A percentile compares a stretch with the other conserved stretches of the same genome.
phyloP scores from a whole-genome alignment of 2,329 filamentous ascomycete species.

The Emericellopsis atlantica region DNA sequence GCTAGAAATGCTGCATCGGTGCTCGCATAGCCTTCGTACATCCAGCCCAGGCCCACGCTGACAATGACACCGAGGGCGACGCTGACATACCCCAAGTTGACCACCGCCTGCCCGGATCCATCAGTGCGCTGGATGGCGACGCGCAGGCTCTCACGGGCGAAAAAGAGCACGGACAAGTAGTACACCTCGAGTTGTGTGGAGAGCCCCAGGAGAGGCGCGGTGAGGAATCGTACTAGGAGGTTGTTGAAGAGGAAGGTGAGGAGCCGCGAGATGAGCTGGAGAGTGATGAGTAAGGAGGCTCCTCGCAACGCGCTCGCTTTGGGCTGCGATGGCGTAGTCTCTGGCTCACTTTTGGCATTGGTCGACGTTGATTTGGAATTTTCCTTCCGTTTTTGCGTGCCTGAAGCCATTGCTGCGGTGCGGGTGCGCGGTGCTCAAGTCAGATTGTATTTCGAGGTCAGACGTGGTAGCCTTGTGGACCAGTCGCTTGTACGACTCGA shows the following conservation, averaged over 20 bases:
- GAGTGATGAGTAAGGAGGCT: slow-evolving; percentile 73
- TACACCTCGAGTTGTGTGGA: slow-evolving; percentile 88
- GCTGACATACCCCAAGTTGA: slow-evolving; percentile 81
- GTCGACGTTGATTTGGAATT: too few species aligned
- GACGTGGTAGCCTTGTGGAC: too few species aligned
- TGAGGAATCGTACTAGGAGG: slow-evolving; percentile 74
- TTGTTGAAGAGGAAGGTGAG: slow-evolving; percentile 91
- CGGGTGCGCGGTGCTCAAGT: too few species aligned
- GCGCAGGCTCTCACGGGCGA: slow-evolving; percentile 80
- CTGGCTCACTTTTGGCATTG: too few species aligned
- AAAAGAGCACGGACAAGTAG: slow-evolving; percentile 86
- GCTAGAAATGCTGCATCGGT: neutral
- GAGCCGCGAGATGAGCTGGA: slow-evolving; percentile 78
- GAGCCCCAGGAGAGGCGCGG: slow-evolving; percentile 71
- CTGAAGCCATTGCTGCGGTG: too few species aligned
- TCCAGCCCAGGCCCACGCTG: slow-evolving; percentile 48
- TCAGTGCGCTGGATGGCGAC: slow-evolving; percentile 77
- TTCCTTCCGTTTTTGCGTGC: too few species aligned
- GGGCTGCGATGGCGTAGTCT: too few species aligned
- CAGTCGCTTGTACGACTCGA: too few species aligned
- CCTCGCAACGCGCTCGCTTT: slow-evolving; percentile 40
- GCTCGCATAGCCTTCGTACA: slow-evolving; percentile 49
- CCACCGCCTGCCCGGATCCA: slow-evolving; percentile 53
- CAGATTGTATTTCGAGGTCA: too few species aligned
- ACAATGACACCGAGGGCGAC: slow-evolving; percentile 55